phyloP scores from a whole-genome alignment of 1,139 yeast genomes.

The Eremothecium sinecaudum region DNA sequence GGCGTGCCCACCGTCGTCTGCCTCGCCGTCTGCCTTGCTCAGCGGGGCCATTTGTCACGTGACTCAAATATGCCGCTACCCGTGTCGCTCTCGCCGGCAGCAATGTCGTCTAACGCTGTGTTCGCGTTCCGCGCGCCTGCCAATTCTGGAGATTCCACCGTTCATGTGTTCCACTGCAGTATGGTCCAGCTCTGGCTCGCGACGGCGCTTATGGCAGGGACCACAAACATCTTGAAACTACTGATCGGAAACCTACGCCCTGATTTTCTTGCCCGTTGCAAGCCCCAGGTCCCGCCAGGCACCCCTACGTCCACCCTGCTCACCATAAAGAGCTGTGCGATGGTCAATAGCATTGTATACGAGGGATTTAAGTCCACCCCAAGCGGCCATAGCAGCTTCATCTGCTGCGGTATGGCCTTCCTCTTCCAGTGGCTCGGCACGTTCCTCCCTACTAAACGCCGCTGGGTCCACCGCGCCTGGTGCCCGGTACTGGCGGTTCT shows the following conservation, averaged over 20 bases:
- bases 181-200: slow-evolving; percentile 16
- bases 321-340: slow-evolving; percentile 4
- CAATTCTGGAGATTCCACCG: slow-evolving; percentile 13
- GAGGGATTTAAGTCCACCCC: slow-evolving; percentile 30
- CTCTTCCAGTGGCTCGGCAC: slow-evolving; percentile 21
- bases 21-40: slow-evolving; percentile 2
- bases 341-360: slow-evolving; percentile 13
- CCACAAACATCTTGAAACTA: slow-evolving; percentile 23
- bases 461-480: slow-evolving; percentile 13
- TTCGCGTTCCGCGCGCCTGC: slow-evolving; percentile 9
- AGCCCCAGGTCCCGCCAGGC: slow-evolving; percentile 11
- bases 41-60: slow-evolving; percentile 10
- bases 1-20: slow-evolving; percentile 9
- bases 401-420: slow-evolving; percentile 21
- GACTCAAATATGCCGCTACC: slow-evolving; percentile 18
- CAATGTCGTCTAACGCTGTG: not conserved
- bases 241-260: slow-evolving; percentile 24
- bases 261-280: slow-evolving; percentile 25
- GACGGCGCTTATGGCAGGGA: slow-evolving; percentile 19
- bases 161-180: slow-evolving; percentile 21
- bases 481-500: slow-evolving; percentile 19
- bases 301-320: slow-evolving; percentile 4
- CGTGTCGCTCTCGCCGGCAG: slow-evolving; percentile 6
- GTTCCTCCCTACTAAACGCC: slow-evolving; percentile 9
- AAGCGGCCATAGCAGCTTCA: slow-evolving; percentile 28